Evolutionary conservation across 352 stramenopile genomes (phyloP), one percentile per base, ranked within the genome.

Genomic region (Pythium sp.): DNA sequence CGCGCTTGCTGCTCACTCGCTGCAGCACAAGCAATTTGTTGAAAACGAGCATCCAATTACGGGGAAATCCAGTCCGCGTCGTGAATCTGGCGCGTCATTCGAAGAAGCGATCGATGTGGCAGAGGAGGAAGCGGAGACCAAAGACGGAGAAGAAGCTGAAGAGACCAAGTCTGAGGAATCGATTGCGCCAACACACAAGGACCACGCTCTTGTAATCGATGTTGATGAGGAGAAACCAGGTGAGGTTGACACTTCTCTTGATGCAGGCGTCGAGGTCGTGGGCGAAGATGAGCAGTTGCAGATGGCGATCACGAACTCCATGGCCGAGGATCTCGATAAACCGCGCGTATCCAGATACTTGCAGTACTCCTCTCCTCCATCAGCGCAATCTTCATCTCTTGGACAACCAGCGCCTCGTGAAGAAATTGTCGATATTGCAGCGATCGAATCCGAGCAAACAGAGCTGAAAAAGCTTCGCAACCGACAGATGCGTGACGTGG

Each of bases 401-500:
- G 14, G 34, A 12, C 26, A 38, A 49, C 30, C 68, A 57, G n/a
- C 22, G n/a, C 30, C 6, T 51, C 54, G 32, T 11, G 63, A 53
- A 5, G 71, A 81, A 18, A 63, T 56, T 8, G 43, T 75, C 47
- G 77, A 85, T 60, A 47, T 86, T 18, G 69, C 56, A 8, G 69
- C 72, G 28, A 70, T 94, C 43, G 72, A 84, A 67, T 75, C 75
- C 20, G 79, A 94, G 28, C 81, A 96, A 38, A 62, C 60, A 2
- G 86, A 95, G 53, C 58, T 95, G 7, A 94, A 93, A 58, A 95
- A 88, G 22, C 71, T 90, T 15, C 84, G 87, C 5, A 93, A 78
- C 73, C 83, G 85, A 1, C 85, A 94, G 54, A 68, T 95, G 69
- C 84, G 94, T 9, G 95, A 99, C 62, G 89, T 90, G n/a, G 94